phyloP scores from a whole-genome alignment of 140 eudicot genomes.

The Flaveria floridana region DNA sequence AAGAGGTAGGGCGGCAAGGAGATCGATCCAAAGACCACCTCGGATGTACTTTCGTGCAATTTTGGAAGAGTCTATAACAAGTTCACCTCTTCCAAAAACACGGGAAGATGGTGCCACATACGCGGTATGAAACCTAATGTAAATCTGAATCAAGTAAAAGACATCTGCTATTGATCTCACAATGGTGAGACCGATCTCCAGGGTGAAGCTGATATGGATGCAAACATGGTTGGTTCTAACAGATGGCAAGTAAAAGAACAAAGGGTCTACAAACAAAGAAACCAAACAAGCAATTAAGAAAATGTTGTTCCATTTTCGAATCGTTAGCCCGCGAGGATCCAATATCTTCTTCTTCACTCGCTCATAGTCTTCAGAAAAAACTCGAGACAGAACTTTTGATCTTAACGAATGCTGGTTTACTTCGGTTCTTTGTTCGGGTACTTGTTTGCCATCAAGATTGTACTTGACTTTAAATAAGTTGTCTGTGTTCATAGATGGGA shows the following conservation, averaged over 20 bases:
- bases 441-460: slow-evolving; percentile 51
- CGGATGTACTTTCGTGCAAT: slow-evolving; percentile 59
- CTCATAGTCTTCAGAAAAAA: slow-evolving; percentile 90
- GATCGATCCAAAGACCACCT: slow-evolving; percentile 59
- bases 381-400: slow-evolving; percentile 80
- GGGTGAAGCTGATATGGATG: slow-evolving; percentile 58
- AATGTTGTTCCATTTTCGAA: slow-evolving; percentile 79
- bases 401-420: slow-evolving; percentile 45
- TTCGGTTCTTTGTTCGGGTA: slow-evolving; percentile 41
- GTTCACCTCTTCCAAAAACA: slow-evolving; percentile 96
- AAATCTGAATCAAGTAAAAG: slow-evolving; percentile 73
- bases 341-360: slow-evolving; percentile 66
- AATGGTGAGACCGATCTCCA: slow-evolving; percentile 68
- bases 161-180: slow-evolving; percentile 69
- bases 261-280: slow-evolving; percentile 88
- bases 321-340: slow-evolving; percentile 74
- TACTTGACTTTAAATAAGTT: slow-evolving; percentile 44
- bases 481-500: slow-evolving; percentile 41
- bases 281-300: slow-evolving; percentile 81
- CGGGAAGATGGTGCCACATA: slow-evolving; percentile 98
- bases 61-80: slow-evolving; percentile 67
- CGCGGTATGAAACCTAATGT: slow-evolving; percentile 66
- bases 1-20: slow-evolving; percentile 84
- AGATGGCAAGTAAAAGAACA: slow-evolving; percentile 79
- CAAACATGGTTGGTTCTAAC: slow-evolving; percentile 46